Percentiles rank a stretch among this genome's conserved stretches.
Conservation (phyloP, 2,329 filamentous ascomycete genomes). For the Aspergillus luchuensis region DNA sequence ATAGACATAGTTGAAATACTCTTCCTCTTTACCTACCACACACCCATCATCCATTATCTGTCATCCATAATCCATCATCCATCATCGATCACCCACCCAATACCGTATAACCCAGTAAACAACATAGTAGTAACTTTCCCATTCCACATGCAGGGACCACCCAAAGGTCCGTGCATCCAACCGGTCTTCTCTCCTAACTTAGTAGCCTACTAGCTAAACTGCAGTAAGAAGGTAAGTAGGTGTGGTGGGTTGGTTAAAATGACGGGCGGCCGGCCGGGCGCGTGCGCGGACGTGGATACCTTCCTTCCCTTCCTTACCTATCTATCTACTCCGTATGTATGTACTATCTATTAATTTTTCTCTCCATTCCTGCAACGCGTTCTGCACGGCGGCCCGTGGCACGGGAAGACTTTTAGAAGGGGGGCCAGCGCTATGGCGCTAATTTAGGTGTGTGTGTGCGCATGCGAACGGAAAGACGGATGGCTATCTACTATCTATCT, state of each 20-base stretch:
- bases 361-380: not conserved
- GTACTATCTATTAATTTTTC: too few relatives aligned
- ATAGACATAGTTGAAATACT: too few relatives aligned
- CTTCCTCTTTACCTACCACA: too few relatives aligned
- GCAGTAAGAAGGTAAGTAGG: too few relatives aligned
- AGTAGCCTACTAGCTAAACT: too few relatives aligned
- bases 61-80: too few relatives aligned
- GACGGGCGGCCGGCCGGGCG: not conserved
- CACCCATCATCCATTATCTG: too few relatives aligned
- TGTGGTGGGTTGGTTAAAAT: not conserved
- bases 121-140: not conserved
- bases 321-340: too few relatives aligned
- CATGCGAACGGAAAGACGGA: not conserved
- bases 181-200: too few relatives aligned
- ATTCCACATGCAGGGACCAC: constrained; percentile 5
- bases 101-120: too few relatives aligned
- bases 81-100: too few relatives aligned
- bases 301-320: too few relatives aligned
- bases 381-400: constrained; percentile 11
- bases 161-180: not conserved
- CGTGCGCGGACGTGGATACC: not conserved
- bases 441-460: not conserved
- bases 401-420: not conserved
- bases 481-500: not conserved
- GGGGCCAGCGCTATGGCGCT: not conserved